phyloP scores from a whole-genome alignment of 768 basidiomycete species.

The Nevesoporus exiguus region DNA sequence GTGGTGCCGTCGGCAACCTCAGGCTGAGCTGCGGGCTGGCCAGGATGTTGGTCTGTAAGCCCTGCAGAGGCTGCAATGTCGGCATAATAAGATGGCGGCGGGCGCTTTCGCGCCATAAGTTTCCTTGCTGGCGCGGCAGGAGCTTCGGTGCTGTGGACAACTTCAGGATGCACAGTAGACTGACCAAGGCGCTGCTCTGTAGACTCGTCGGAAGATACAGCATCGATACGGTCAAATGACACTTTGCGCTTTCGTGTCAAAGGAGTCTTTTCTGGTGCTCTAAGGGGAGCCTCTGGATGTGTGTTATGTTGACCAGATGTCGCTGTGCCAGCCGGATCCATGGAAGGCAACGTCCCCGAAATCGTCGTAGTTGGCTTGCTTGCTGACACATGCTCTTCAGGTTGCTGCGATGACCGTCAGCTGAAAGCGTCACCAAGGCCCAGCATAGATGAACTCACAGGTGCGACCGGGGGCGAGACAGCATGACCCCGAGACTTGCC shows the following conservation, averaged over 20 bases:
- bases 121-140: background rate
- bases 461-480: background rate
- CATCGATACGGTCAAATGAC: constrained; percentile 3
- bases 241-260: constrained; percentile 29
- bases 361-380: background rate
- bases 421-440: background rate
- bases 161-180: background rate
- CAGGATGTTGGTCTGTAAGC: background rate
- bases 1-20: background rate
- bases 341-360: background rate
- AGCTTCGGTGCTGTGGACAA: background rate
- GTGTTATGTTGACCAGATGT: background rate
- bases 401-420: background rate
- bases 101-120: constrained; percentile 27
- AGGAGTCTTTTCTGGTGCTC: background rate
- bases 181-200: background rate
- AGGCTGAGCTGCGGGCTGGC: background rate
- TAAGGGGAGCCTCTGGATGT: background rate
- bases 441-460: constrained; percentile 9
- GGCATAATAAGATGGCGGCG: constrained; percentile 7
- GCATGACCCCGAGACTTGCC: background rate
- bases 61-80: background rate
- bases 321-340: background rate
- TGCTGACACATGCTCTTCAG: background rate
- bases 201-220: background rate